Evolutionary conservation across 768 basidiomycete species (phyloP).

Genomic region (Termitomyces bulborhizus): DNA sequence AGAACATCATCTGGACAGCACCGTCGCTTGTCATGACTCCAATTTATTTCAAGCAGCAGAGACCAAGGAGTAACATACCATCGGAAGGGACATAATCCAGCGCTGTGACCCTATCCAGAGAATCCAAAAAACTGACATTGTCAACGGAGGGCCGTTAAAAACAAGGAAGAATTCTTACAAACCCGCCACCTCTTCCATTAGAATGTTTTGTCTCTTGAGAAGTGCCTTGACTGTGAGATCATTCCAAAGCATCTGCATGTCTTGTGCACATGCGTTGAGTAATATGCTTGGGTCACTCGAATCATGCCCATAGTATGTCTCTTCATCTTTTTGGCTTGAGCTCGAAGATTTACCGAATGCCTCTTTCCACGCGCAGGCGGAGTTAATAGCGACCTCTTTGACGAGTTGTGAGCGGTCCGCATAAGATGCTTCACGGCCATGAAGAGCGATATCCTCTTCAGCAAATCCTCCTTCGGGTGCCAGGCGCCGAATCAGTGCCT

Average conservation of each 20-base stretch:
- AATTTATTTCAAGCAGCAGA: background rate
- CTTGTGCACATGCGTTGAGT: slow-evolving; percentile 51
- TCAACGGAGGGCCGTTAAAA: background rate
- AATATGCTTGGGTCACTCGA: slow-evolving; percentile 52
- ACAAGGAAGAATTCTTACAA: slow-evolving; percentile 44
- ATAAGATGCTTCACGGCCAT: slow-evolving; percentile 16
- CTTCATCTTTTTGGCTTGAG: slow-evolving; percentile 17
- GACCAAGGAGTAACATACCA: slow-evolving; percentile 31
- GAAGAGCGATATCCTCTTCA: slow-evolving; percentile 23
- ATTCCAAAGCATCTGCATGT: slow-evolving; percentile 63
- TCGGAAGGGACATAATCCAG: slow-evolving; percentile 61
- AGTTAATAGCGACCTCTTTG: slow-evolving; percentile 51
- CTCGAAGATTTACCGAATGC: slow-evolving; percentile 31
- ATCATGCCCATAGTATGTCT: slow-evolving; percentile 36
- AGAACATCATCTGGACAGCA: slow-evolving; percentile 56
- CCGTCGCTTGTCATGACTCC: background rate
- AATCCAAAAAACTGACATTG: slow-evolving; percentile 60
- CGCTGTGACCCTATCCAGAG: slow-evolving; percentile 54
- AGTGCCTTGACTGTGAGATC: slow-evolving; percentile 46
- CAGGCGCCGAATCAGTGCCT: slow-evolving; percentile 50
- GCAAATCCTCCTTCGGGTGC: slow-evolving; percentile 38
- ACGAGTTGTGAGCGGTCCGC: slow-evolving; percentile 20
- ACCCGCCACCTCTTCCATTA: slow-evolving; percentile 63
- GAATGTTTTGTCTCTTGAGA: slow-evolving; percentile 45
- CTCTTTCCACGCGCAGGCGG: slow-evolving; percentile 44